These are phyloP conservation scores for Friedmanniomyces simplex DNA, from an alignment of 495 filamentous ascomycete species.

Conservation along the genomic window DNA sequence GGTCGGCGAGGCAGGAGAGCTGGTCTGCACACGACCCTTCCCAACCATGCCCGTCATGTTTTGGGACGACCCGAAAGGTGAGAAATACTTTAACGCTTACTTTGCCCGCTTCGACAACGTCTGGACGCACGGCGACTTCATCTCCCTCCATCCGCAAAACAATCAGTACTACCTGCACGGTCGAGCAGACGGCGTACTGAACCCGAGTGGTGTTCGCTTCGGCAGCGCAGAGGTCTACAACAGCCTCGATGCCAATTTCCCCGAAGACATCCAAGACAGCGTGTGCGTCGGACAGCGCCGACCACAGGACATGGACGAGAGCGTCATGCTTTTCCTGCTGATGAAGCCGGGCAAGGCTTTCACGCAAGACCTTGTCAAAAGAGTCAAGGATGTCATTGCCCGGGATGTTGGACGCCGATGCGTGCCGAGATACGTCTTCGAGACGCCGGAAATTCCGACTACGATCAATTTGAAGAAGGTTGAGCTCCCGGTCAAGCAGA, in stretches of 20 bases:
- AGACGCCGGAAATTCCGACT: constrained; percentile 71
- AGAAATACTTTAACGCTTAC: constrained; percentile 58
- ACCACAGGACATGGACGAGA: constrained; percentile 58
- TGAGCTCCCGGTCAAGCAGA: constrained; percentile 75
- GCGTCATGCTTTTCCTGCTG: constrained; percentile 62
- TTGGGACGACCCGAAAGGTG: constrained; percentile 49
- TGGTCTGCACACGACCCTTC: constrained; percentile 54
- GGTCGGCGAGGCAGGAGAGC: constrained; percentile 57
- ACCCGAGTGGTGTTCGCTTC: constrained; percentile 79
- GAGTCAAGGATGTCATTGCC: constrained; percentile 53
- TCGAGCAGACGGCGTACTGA: constrained; percentile 81
- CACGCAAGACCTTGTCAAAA: constrained; percentile 43
- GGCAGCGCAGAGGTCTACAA: constrained; percentile 74
- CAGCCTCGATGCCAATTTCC: constrained; percentile 58
- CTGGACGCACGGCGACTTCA: constrained; percentile 77
- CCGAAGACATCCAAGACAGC: constrained; percentile 49
- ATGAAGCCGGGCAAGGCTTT: constrained; percentile 54
- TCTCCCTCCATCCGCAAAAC: constrained; percentile 57
- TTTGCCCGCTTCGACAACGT: constrained; percentile 62
- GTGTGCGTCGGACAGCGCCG: constrained; percentile 68
- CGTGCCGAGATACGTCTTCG: constrained; percentile 68
- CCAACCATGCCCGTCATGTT: constrained; percentile 65
- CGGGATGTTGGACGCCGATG: constrained; percentile 57
- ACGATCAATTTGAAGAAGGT: constrained; percentile 83
- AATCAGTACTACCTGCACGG: constrained; percentile 59